Conservation (phyloP, 2,329 filamentous ascomycete species). For the Ceratocystis alfenasii region DNA sequence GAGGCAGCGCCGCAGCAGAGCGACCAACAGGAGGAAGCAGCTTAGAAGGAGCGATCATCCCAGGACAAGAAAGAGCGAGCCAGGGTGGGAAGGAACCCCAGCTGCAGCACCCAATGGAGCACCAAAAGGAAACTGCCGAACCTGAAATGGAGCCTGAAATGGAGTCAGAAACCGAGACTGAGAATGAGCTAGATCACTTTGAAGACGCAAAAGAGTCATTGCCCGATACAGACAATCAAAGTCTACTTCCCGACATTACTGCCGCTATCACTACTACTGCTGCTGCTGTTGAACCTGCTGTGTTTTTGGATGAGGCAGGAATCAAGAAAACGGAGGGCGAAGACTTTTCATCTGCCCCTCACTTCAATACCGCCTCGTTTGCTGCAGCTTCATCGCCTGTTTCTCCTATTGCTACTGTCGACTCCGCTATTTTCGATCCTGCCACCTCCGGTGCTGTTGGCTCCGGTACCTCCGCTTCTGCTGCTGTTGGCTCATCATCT, state of each 20-base stretch:
- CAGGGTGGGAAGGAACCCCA: constrained; percentile 6
- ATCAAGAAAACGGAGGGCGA: background rate
- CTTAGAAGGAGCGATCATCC: too few relatives aligned
- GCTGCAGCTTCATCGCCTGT: background rate
- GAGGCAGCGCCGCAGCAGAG: background rate
- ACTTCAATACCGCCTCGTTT: background rate
- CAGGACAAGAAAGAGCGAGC: background rate
- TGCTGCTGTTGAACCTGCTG: background rate
- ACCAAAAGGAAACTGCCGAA: constrained; percentile 2
- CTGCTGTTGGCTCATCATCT: background rate
- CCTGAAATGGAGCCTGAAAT: background rate
- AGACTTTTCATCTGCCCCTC: constrained; percentile 3
- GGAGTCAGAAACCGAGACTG: constrained; percentile 10
- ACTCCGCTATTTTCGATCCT: background rate
- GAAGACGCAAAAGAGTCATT: constrained; percentile 19
- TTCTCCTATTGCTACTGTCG: background rate
- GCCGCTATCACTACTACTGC: too few relatives aligned
- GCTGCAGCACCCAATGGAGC: background rate
- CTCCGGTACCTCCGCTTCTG: background rate
- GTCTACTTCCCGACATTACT: too few relatives aligned
- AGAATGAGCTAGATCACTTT: constrained; percentile 13
- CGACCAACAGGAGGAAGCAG: too few relatives aligned
- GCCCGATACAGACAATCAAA: constrained; percentile 2
- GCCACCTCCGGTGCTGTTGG: background rate
- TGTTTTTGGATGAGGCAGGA: background rate